phyloP scores from a whole-genome alignment of 192 early-diverging fungal genomes.

The Funneliformis mosseae region DNA sequence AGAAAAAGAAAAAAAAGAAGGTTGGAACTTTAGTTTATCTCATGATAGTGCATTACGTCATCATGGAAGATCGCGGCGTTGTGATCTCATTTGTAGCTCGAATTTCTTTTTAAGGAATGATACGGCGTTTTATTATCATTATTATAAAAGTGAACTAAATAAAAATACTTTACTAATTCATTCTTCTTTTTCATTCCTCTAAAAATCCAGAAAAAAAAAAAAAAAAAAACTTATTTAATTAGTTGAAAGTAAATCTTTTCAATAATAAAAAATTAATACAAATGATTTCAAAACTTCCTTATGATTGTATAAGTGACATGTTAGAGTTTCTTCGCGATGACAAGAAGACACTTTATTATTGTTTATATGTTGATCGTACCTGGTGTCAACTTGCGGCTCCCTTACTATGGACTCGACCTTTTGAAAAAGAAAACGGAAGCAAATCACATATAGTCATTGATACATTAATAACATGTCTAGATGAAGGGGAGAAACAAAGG shows the following conservation, averaged over 20 bases:
- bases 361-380: neutral
- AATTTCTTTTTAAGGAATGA: too few species aligned
- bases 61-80: too few species aligned
- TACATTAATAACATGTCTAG: neutral
- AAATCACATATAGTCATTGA: neutral
- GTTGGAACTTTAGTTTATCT: too few species aligned
- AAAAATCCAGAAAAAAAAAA: too few species aligned
- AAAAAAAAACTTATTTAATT: too few species aligned
- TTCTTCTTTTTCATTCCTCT: too few species aligned
- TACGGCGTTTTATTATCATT: too few species aligned
- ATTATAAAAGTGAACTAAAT: too few species aligned
- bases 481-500: neutral
- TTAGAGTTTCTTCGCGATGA: slow-evolving; percentile 5
- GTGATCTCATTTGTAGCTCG: too few species aligned
- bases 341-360: neutral
- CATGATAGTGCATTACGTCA: too few species aligned
- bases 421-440: neutral
- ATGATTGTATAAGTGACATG: neutral
- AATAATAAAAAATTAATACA: neutral
- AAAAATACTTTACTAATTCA: too few species aligned
- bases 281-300: neutral
- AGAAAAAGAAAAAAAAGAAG: too few species aligned
- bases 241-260: neutral
- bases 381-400: neutral
- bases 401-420: slow-evolving; percentile 14